These are phyloP conservation scores for Xylaria sp. DNA, from an alignment of 2,329 filamentous ascomycete genomes.

Conservation along the genomic window DNA sequence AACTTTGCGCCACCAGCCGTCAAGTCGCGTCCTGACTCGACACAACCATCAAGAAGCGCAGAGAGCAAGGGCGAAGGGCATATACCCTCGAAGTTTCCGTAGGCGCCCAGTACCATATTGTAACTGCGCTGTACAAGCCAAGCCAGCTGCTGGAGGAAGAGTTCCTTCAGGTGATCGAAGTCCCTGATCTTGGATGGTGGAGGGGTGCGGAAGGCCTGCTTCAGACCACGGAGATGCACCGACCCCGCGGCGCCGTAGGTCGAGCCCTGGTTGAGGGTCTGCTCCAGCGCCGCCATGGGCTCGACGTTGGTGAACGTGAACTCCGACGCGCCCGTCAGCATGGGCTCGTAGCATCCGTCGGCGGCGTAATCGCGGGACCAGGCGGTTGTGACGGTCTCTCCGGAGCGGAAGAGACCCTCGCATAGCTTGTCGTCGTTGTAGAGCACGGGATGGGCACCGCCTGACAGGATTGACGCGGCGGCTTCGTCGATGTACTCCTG, in stretches of 20 bases:
- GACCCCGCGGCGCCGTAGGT: slow-evolving; percentile 32
- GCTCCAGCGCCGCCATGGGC: slow-evolving; percentile 32
- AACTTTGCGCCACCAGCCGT: slow-evolving; percentile 35
- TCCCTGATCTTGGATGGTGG: slow-evolving; percentile 16
- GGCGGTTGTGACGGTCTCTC: slow-evolving; percentile 17
- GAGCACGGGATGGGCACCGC: slow-evolving; percentile 30
- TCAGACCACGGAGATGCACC: slow-evolving; percentile 35
- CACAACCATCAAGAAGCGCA: slow-evolving; percentile 29
- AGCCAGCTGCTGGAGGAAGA: slow-evolving; percentile 32
- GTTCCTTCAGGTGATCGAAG: slow-evolving; percentile 18
- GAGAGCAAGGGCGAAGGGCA: slow-evolving; percentile 35
- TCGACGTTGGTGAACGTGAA: slow-evolving; percentile 31
- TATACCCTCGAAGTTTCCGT: slow-evolving; percentile 30
- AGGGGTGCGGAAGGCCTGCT: slow-evolving; percentile 34
- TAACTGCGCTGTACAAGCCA: slow-evolving; percentile 27
- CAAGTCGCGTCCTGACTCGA: slow-evolving; percentile 32
- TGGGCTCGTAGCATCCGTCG: slow-evolving; percentile 35
- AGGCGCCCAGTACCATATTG: slow-evolving; percentile 13
- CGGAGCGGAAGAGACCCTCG: slow-evolving; percentile 27
- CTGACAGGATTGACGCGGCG: slow-evolving; percentile 27
- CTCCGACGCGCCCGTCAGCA: slow-evolving; percentile 32
- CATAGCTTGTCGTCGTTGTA: slow-evolving; percentile 36
- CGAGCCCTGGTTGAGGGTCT: slow-evolving; percentile 32
- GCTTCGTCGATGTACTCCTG: slow-evolving; percentile 28
- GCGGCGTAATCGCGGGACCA: slow-evolving; percentile 34